phyloP scores from a whole-genome alignment of 2,329 filamentous ascomycete genomes.

The Magnaporthales sp. region DNA sequence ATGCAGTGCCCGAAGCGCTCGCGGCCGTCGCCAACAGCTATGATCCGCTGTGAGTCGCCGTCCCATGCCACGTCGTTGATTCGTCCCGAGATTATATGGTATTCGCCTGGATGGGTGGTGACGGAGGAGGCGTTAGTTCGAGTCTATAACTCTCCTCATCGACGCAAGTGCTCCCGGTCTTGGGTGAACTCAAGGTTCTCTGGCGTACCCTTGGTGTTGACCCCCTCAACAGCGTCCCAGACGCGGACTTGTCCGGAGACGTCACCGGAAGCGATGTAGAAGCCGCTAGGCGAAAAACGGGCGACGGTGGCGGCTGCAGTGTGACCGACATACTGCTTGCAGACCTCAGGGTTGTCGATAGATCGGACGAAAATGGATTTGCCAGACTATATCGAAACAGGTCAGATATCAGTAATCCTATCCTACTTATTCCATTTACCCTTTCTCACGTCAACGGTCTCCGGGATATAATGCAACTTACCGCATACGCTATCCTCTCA shows the following conservation, averaged over 20 bases:
- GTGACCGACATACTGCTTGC: constrained; percentile 88
- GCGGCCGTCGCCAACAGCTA: constrained; percentile 90
- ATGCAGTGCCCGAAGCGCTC: constrained; percentile 92
- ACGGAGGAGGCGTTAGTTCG: neutral
- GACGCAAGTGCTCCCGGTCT: neutral
- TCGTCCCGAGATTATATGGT: constrained; percentile 84
- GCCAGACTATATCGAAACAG: constrained; percentile 56
- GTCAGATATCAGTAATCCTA: constrained; percentile 3
- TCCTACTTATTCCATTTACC: neutral
- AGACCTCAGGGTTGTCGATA: constrained; percentile 78
- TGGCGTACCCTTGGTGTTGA: constrained; percentile 61
- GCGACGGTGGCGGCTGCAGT: constrained; percentile 84
- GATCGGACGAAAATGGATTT: constrained; percentile 95
- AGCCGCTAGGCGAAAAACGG: constrained; percentile 87
- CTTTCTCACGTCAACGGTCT: neutral
- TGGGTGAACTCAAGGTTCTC: neutral
- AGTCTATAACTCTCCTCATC: neutral
- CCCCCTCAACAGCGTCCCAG: constrained; percentile 84
- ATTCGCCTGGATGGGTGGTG: constrained; percentile 54
- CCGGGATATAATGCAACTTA: constrained; percentile 34
- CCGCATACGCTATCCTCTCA: constrained; percentile 86
- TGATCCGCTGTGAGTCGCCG: constrained; percentile 90
- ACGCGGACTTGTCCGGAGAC: constrained; percentile 75
- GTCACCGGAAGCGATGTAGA: constrained; percentile 91
- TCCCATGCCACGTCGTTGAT: constrained; percentile 98